Evolutionary conservation across 805 yeast species (phyloP).

Genomic region (Candida glaebosa): DNA sequence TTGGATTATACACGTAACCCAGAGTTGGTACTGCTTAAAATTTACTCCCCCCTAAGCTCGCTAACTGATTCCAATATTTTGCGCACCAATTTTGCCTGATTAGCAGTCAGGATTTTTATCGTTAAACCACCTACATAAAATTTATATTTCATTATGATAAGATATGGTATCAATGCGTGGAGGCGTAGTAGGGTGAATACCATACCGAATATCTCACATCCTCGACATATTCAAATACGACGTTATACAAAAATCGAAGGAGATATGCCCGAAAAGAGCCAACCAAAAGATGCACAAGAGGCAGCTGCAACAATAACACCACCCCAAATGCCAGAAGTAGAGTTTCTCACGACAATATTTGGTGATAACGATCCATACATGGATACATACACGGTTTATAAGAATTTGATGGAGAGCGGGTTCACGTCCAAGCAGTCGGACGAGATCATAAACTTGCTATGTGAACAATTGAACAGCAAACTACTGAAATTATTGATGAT

Average conservation of each 20-base stretch:
- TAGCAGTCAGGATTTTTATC: not conserved
- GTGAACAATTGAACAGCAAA: slow-evolving; percentile 40
- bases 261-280: not conserved
- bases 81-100: not conserved
- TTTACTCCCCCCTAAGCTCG: too few species aligned
- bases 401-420: slow-evolving; percentile 51
- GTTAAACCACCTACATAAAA: not conserved
- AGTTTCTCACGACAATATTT: slow-evolving; percentile 55
- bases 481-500: slow-evolving; percentile 41
- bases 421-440: slow-evolving; percentile 62
- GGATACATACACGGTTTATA: slow-evolving; percentile 51
- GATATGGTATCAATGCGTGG: slow-evolving; percentile 1
- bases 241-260: slow-evolving; percentile 1
- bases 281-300: slow-evolving; percentile 1
- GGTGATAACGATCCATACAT: slow-evolving; percentile 42
- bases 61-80: not conserved
- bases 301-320: not conserved
- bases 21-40: not conserved
- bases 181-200: not conserved
- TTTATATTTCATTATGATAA: slow-evolving; percentile 5
- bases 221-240: slow-evolving; percentile 1
- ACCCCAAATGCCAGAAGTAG: slow-evolving; percentile 2
- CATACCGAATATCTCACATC: not conserved
- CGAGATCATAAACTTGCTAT: slow-evolving; percentile 48
- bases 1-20: too few species aligned